phyloP scores from a whole-genome alignment of 108 stramenopile genomes.

The Fragilaria crotonensis region DNA sequence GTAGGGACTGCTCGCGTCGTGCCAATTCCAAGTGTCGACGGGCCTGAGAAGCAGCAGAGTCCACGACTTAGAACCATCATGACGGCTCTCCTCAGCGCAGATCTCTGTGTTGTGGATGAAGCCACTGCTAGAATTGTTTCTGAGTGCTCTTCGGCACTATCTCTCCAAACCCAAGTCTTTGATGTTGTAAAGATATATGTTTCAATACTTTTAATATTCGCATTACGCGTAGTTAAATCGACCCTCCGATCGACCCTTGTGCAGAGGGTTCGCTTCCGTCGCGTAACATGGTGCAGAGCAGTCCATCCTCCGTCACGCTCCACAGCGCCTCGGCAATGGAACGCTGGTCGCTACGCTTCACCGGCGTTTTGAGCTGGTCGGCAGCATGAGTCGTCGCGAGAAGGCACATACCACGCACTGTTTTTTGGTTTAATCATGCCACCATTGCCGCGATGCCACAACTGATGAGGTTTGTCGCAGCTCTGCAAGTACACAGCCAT shows the following conservation, averaged over 20 bases:
- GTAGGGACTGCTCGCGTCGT: conserved; percentile 82
- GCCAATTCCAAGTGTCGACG: conserved; percentile 53
- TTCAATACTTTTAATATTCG: too few relatives aligned
- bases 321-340: neutral
- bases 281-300: neutral
- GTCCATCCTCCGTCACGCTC: neutral
- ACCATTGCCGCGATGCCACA: neutral
- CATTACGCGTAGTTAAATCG: neutral
- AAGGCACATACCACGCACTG: neutral
- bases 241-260: neutral
- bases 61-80: conserved; percentile 64
- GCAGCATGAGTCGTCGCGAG: neutral
- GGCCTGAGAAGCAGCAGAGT: conserved; percentile 27
- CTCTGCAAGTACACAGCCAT: neutral
- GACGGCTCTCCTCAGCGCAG: conserved; percentile 95
- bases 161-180: conserved; percentile 84
- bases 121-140: conserved; percentile 87
- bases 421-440: neutral
- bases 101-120: conserved; percentile 97
- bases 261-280: neutral
- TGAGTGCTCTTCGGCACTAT: conserved; percentile 83
- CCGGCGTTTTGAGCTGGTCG: neutral
- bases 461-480: neutral
- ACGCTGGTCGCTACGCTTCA: neutral
- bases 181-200: conserved; percentile 14